These are phyloP conservation scores for Lachancea quebecensis DNA, from an alignment of 805 yeast genomes.

Conservation along the genomic window DNA sequence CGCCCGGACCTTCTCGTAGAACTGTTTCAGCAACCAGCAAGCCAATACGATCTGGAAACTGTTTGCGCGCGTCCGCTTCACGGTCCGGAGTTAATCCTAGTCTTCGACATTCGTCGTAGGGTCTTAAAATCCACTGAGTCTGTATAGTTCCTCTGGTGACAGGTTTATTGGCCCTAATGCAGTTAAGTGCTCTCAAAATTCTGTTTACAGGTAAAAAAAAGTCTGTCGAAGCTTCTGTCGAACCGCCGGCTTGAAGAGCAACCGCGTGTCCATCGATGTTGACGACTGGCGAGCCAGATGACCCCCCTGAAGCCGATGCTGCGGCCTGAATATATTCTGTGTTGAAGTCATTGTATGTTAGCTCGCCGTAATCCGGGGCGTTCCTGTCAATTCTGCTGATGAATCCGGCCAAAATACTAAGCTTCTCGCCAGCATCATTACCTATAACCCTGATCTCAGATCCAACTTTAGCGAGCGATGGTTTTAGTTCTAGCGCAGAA, in stretches of 20 bases:
- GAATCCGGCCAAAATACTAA: conserved; percentile 83
- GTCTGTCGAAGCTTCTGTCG: conserved; percentile 86
- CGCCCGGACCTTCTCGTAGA: conserved; percentile 81
- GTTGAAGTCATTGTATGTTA: conserved; percentile 86
- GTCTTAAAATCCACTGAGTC: conserved; percentile 79
- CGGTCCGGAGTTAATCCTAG: conserved; percentile 72
- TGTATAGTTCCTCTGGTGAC: conserved; percentile 89
- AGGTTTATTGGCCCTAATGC: conserved; percentile 52
- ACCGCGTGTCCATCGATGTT: conserved; percentile 81
- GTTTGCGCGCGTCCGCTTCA: conserved; percentile 59
- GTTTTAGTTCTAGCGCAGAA: conserved; percentile 58
- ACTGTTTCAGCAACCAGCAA: conserved; percentile 76
- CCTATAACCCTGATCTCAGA: conserved; percentile 92
- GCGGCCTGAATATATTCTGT: conserved; percentile 95
- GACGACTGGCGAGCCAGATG: conserved; percentile 95
- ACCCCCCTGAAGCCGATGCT: conserved; percentile 92
- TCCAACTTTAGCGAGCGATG: conserved; percentile 85
- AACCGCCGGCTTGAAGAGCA: conserved; percentile 93
- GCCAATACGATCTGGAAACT: conserved; percentile 71
- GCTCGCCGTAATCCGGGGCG: conserved; percentile 87
- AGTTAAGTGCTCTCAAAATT: conserved; percentile 71
- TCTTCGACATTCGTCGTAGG: conserved; percentile 85
- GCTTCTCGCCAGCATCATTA: conserved; percentile 93
- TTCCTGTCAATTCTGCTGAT: conserved; percentile 75
- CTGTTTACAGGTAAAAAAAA: conserved; percentile 83